These are phyloP conservation scores for Globisporangium cystogenes DNA, from an alignment of 352 stramenopile species.

Conservation along the genomic window DNA sequence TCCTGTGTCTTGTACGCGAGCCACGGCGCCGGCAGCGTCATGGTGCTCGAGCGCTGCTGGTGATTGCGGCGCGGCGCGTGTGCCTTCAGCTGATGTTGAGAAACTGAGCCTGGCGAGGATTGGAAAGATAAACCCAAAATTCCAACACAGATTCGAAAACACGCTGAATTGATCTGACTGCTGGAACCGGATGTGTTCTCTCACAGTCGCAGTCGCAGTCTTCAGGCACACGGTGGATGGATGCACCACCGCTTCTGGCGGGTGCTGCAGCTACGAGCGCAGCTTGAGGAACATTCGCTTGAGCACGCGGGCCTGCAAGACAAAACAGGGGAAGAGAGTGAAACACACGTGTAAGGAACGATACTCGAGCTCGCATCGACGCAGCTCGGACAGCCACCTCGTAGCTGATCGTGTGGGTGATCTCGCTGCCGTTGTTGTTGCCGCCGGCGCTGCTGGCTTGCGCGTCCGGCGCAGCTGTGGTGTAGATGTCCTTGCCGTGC, in stretches of 20 bases:
- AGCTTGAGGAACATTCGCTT: conserved; percentile 95
- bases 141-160: too few species aligned
- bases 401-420: conserved; percentile 89
- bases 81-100: not conserved
- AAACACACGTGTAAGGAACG: not conserved
- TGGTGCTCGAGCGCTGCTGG: conserved; percentile 9
- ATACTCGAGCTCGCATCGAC: not conserved
- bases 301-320: conserved; percentile 72
- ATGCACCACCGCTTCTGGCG: too few species aligned
- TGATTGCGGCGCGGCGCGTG: conserved; percentile 1
- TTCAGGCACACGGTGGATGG: too few species aligned
- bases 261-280: conserved; percentile 59
- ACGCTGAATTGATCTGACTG: too few species aligned
- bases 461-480: conserved; percentile 54
- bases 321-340: not conserved
- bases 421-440: conserved; percentile 25
- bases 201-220: too few species aligned
- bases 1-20: conserved; percentile 84
- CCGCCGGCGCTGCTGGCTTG: conserved; percentile 19
- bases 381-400: conserved; percentile 42
- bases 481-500: conserved; percentile 90
- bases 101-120: not conserved
- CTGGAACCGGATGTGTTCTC: too few species aligned
- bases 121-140: not conserved
- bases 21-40: conserved; percentile 80